Evolutionary conservation across 2,329 filamentous ascomycete species (phyloP), one percentile per base, ranked within the genome.

Genomic region (Alternaria gaisen): DNA sequence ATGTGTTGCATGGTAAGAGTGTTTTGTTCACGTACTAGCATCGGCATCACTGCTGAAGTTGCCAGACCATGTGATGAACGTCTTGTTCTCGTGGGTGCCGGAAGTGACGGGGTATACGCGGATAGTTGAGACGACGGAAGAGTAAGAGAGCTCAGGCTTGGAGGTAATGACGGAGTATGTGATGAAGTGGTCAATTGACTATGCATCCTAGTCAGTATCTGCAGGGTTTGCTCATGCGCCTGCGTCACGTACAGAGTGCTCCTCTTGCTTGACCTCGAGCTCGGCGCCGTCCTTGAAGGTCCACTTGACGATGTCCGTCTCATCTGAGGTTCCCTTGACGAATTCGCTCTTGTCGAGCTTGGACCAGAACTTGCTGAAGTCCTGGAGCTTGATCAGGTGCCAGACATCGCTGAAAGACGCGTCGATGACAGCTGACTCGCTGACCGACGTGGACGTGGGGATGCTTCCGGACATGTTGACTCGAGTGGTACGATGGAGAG

Each of bases 191-290:
- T 91, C 87, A 82, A 91, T 89, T 10, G 58, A 61, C 58, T 61
- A 4, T 2, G 38, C 16, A 24, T 26, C 36, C n/a, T 14, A 38
- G 30, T 60, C 55, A 60, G 53, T 34, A 28, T 18, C 30, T 48
- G 53, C 14, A 41, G 9, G 18, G 20, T 22, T 30, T 18, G 34
- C 34, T 20, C 24, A 36, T 10, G 41, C 3, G 8, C 16, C n/a
- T 16, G 41, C 22, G 32, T n/a, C 38, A 77, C 85, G 61, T 79
- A 90, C 88, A 67, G 87, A 90, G 80, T 91, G 89, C 82, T 91
- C 90, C 80, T 92, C 90, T 81, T 90, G 88, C 86, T 91, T 91
- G 68, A 92, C 87, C 77, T 91, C 88, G 20, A 90, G 80, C 56
- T 86, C 84, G 28, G 85, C 87, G 51, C 88, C 88, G 71, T 92